phyloP scores from a whole-genome alignment of 345 rosid species.

The Leavenworthia alabamica region DNA sequence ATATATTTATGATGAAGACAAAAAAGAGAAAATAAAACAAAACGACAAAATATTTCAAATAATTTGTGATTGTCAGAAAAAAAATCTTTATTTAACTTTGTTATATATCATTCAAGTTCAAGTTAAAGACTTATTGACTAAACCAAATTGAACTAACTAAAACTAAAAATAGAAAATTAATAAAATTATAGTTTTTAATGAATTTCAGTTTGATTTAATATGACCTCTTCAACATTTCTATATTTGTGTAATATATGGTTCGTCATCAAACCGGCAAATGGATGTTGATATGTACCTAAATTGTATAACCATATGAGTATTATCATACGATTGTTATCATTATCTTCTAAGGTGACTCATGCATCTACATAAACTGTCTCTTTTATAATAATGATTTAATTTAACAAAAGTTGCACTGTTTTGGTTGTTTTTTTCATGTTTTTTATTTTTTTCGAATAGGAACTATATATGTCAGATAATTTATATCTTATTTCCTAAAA shows the following conservation, averaged over 20 bases:
- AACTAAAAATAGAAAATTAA: neutral
- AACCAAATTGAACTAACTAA: neutral
- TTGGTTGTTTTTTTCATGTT: neutral
- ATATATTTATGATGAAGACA: neutral
- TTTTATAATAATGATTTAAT: neutral
- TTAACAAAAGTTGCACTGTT: neutral
- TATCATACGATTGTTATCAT: slow-evolving; percentile 7
- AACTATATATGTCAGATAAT: neutral
- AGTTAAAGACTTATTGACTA: neutral
- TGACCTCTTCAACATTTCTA: slow-evolving; percentile 11
- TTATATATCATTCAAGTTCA: no score
- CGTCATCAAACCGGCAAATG: slow-evolving; percentile 26
- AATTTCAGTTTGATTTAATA: neutral
- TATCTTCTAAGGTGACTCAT: slow-evolving; percentile 16
- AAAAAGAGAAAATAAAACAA: neutral
- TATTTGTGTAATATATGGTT: neutral
- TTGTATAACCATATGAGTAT: slow-evolving; percentile 13
- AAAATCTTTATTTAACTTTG: no score
- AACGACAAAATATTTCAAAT: neutral
- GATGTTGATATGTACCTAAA: slow-evolving; percentile 20
- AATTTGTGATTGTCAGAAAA: neutral
- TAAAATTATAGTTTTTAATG: neutral
- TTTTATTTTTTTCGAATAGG: neutral
- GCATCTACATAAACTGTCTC: neutral
- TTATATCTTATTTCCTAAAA: neutral